Evolutionary conservation across 2,329 filamentous ascomycete genomes (phyloP), one percentile per base, ranked within the genome.

Genomic region (Fusarium bulbicola): DNA sequence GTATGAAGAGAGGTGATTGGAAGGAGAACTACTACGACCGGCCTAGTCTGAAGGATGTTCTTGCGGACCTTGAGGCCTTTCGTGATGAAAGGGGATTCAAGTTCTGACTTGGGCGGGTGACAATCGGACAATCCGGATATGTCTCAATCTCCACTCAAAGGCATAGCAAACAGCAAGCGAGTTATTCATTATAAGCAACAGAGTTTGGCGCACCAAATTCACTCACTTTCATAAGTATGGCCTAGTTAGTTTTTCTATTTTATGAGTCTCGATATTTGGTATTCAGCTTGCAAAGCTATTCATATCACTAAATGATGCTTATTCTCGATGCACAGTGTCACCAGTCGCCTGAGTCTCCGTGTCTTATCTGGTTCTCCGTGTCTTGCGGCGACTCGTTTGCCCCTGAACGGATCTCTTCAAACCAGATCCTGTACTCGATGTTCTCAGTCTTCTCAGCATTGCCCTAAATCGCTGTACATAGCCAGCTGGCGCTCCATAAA

Each of bases 1-100:
- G 80, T 21, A 79, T 81, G 70, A 81, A 80, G 66, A 74, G 66
- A 11, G 86, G 86, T 6, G 75, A 79, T 49, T 89, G 87, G 87
- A 81, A 84, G 26, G 84, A 84, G 52, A 89, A 89, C 68, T 84
- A 84, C 69, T 89, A 85, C 70, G 77, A 82, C 34, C 81, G 88
- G 12, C 87, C 87, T 4, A 85, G 73, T 14, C 74, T 89, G 50
- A 79, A 77, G 43, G 82, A 88, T 67, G 85, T 89, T 40, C 71
- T 77, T 36, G 64, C 78, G 20, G 78, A 79, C 20, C 74, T 84
- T 13, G 66, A 77, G 42, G 68, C 71, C 9, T 83, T 78, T 43
- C 75, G 73, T 30, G 67, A 77, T 34, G 73, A 76, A 37, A 63
- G 66, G 20, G 69, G 68, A 40, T 53, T 76, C 28, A 39, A 56